Base-by-base conservation (phyloP, 768 basidiomycete genomes). In the Asterophora parasitica region DNA sequence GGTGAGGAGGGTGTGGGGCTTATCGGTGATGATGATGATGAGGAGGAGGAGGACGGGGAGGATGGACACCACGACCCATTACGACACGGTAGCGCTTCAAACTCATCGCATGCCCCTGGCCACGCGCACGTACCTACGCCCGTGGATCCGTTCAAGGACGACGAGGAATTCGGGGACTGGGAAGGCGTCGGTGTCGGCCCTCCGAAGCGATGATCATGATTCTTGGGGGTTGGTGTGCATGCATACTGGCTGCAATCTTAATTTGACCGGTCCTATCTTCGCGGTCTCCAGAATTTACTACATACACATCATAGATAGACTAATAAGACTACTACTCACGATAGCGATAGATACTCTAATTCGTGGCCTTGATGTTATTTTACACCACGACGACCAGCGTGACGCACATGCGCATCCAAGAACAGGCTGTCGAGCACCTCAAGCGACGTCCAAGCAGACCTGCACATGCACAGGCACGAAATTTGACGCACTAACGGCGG, bases 11-110 rank as follows among this genome's bases (percentile, higher is more conserved):
- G 39, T 5, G 23, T 40, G 7, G 26, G 26, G 26, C 26, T 40
- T 1, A 40, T 40, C 9, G 39, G 26, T 26, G 39, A 39, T 4
- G 9, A 36, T 1, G 38, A 40, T 1, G 39, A 40, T 3, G 67
- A 66, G 20, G 66, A 68, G 4, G 65, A 67, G 10, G 68, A 67
- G 9, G 59, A 49, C 3, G 56, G 46, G 10, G 68, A 67, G 9
- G 59, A 49, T 4, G 56, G 46, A 3, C 41, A 43, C 54, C 42
- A 17, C 44, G 27, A 15, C 19, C 15, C 31, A 10, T 6, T 23
- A 23, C n/a, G n/a, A n/a, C n/a, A n/a, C n/a, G n/a, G n/a, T n/a
- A n/a, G n/a, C n/a, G n/a, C n/a, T n/a, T 23, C 23, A 6, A 23
- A 23, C 23, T 23, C 23, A 6, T 3, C 23, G 6, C 23, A 23